Percentiles rank a stretch among this genome's conserved stretches.
Evolutionary conservation across 371 early-diverging fungal genomes (phyloP).

Genomic region (Mucor irregularis): DNA sequence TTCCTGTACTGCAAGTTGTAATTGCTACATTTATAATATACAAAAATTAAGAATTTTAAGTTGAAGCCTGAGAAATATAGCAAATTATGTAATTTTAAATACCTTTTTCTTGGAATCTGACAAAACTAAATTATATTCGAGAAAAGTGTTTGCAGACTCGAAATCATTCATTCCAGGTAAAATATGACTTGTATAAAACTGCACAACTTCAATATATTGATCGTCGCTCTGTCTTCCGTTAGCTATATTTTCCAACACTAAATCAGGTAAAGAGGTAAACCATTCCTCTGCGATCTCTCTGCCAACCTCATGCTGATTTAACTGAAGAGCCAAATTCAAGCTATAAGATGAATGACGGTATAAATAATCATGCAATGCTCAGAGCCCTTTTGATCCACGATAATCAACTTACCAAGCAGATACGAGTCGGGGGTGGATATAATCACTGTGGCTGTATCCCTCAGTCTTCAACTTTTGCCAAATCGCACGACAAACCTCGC

Average conservation of each 20-base stretch:
- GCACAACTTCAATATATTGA: slow-evolving; percentile 28
- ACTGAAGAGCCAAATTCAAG: slow-evolving; percentile 28
- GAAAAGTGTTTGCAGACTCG: slow-evolving; percentile 38
- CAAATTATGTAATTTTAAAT: slow-evolving; percentile 11
- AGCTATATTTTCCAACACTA: slow-evolving; percentile 20
- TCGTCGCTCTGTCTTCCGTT: slow-evolving; percentile 15
- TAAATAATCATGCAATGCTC: background rate
- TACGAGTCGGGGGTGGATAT: slow-evolving; percentile 32
- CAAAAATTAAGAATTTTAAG: background rate
- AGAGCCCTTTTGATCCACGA: background rate
- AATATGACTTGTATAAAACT: slow-evolving; percentile 31
- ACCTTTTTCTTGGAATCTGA: slow-evolving; percentile 38
- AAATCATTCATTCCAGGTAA: slow-evolving; percentile 37
- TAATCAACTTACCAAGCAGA: slow-evolving; percentile 32
- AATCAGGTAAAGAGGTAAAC: slow-evolving; percentile 36
- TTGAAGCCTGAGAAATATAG: background rate
- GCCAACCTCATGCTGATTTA: slow-evolving; percentile 27
- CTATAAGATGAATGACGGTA: no score
- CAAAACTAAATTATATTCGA: slow-evolving; percentile 39
- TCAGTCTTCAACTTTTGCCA: slow-evolving; percentile 28
- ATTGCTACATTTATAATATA: background rate
- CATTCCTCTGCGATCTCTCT: slow-evolving; percentile 38
- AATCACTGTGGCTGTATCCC: slow-evolving; percentile 15
- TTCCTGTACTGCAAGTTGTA: slow-evolving; percentile 13
- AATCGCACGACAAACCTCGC: slow-evolving; percentile 22